Base-by-base conservation (phyloP, 805 yeast genomes). In the Hanseniaspora jakobsenii region DNA sequence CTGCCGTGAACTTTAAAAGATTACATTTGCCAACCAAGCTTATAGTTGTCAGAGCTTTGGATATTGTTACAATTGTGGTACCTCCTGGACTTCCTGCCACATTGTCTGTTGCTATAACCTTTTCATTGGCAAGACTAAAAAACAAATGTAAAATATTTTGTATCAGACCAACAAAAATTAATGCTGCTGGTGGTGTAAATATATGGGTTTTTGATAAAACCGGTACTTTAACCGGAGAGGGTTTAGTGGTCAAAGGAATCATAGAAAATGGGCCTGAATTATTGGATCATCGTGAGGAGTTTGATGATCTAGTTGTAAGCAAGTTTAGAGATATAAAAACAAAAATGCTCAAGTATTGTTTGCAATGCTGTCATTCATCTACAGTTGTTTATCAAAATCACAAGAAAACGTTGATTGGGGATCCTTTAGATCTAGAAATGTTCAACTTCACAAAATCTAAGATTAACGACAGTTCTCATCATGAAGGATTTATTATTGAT, bases 61-160 rank as follows among this genome's bases (percentile, higher is more conserved):
- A 91, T 63, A 74, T 91, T 42, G 80, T 91, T 44, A 91, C 99
- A 0, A 86, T 91, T 58, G 98, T 91, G 6, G 95, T 91, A 1
- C 99, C 99, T 1, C 99, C 99, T 1, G 98, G 98, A 0, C 69
- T 91, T 36, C 99, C 99, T 0, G 98, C 98, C 0, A 91, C 99
- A 0, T 66, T 91, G 49, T 86, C 98, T 0, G 89, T 91, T 48
- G 99, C 98, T 16, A 87, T 96, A 0, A 84, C 89, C 51, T 87
- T 91, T 66, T 94, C 98, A 0, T 63, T 91, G 21, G 68, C 76
- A 24, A 69, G 97, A 49, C 66, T 91, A 50, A 77, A 84, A 50
- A 63, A 70, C 48, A 72, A 73, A 48, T 66, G 72, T 32, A 35
- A 35, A 18, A 78, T 93, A 1, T 91, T 78, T 54, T 91, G 98